Evolutionary conservation across 257 asterid genomes (phyloP).

Genomic region (Solanum bulbocastanum): DNA sequence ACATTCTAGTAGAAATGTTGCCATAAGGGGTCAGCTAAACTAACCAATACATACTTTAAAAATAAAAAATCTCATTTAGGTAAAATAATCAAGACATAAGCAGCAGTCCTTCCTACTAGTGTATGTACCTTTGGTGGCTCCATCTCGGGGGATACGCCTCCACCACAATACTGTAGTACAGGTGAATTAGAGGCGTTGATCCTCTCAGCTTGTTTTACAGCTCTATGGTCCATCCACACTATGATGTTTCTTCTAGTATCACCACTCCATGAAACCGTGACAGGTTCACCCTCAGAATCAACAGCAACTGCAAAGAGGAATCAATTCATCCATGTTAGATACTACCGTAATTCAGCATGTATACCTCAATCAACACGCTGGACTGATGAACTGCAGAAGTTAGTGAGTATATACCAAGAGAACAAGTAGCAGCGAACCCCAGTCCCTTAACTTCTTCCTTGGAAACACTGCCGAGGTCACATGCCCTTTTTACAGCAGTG

Average conservation of each 20-base stretch:
- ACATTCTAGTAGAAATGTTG: not conserved
- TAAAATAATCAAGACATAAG: not conserved
- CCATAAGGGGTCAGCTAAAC: not conserved
- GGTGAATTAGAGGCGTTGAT: slow-evolving; percentile 84
- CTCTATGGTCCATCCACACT: slow-evolving; percentile 99
- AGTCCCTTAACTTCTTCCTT: slow-evolving; percentile 75
- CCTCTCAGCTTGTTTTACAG: slow-evolving; percentile 84
- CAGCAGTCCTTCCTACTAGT: not conserved
- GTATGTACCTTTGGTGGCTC: slow-evolving; percentile 84
- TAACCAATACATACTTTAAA: not conserved
- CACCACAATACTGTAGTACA: slow-evolving; percentile 91
- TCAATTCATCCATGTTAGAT: slow-evolving; percentile 18
- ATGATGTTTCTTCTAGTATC: slow-evolving; percentile 88
- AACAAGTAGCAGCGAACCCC: slow-evolving; percentile 98
- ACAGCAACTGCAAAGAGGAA: slow-evolving; percentile 69
- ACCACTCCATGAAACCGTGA: slow-evolving; percentile 83
- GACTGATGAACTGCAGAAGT: not conserved
- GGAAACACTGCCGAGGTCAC: slow-evolving; percentile 55
- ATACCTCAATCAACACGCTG: not conserved
- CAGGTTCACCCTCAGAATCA: slow-evolving; percentile 91
- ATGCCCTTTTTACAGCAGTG: slow-evolving; percentile 85
- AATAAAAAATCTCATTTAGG: not conserved
- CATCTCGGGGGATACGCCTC: slow-evolving; percentile 94
- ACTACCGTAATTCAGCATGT: not conserved
- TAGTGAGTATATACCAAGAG: slow-evolving; percentile 58